Percentiles rank a stretch among this genome's conserved stretches.
These are phyloP conservation scores for Rosa chinensis DNA, from an alignment of 306 rosid species.

Conservation along the genomic window DNA sequence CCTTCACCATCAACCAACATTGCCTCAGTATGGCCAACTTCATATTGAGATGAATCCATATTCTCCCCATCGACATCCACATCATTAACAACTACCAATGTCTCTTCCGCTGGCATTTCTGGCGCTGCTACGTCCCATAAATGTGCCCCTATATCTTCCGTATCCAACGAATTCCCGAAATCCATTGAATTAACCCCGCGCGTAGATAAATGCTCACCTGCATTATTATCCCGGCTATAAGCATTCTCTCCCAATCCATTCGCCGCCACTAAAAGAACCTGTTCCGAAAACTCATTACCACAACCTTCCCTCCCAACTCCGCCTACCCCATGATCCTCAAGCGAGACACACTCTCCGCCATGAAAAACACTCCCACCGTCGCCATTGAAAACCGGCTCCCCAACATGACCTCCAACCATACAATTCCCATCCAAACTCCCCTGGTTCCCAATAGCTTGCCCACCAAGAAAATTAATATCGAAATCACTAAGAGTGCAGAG, in stretches of 20 bases:
- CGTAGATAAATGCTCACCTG: conserved; percentile 11
- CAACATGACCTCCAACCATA: conserved; percentile 21
- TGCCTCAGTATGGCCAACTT: conserved; percentile 2
- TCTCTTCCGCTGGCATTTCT: conserved; percentile 37
- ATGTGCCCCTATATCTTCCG: conserved; percentile 45
- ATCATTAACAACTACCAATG: conserved; percentile 16
- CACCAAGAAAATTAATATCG: conserved; percentile 24
- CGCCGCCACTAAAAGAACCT: not conserved
- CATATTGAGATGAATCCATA: conserved; percentile 13
- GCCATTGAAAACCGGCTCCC: conserved; percentile 1
- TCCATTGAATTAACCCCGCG: conserved; percentile 35
- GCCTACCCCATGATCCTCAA: not conserved
- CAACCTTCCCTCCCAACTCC: conserved; percentile 13
- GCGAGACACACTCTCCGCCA: not conserved
- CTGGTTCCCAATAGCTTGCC: conserved; percentile 3
- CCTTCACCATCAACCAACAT: conserved; percentile 15
- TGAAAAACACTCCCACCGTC: not conserved
- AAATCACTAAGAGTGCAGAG: conserved; percentile 28
- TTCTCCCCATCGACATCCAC: conserved; percentile 34
- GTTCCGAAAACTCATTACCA: not conserved
- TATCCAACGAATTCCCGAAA: conserved; percentile 32
- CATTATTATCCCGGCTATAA: conserved; percentile 14
- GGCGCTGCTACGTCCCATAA: conserved; percentile 56
- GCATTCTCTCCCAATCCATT: conserved; percentile 4
- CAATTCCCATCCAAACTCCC: conserved; percentile 23